Evolutionary conservation across 1,139 yeast species (phyloP).

Genomic region (Candida sanyaensis): DNA sequence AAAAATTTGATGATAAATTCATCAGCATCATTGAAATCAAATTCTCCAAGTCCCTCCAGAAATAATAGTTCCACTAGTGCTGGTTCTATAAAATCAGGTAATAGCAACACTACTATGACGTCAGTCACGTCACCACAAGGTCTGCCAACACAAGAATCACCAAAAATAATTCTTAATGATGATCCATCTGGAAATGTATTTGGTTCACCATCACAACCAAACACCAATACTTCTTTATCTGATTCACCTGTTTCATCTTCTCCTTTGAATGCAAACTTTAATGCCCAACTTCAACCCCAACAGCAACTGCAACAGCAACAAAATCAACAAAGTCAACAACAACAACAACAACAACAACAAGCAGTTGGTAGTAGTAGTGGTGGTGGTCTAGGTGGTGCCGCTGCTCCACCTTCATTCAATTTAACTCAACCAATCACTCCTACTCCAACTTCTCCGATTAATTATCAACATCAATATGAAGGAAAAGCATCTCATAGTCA

Average conservation of each 20-base stretch:
- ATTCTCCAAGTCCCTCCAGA: slow-evolving; percentile 27
- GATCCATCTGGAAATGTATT: slow-evolving; percentile 12
- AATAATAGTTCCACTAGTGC: slow-evolving; percentile 34
- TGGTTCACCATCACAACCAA: slow-evolving; percentile 13
- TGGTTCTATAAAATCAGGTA: slow-evolving; percentile 27
- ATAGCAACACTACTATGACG: slow-evolving; percentile 16
- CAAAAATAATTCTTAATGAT: slow-evolving; percentile 29
- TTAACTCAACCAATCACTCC: slow-evolving; percentile 30
- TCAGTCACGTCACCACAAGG: slow-evolving; percentile 17
- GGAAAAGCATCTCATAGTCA: slow-evolving; percentile 28
- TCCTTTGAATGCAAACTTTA: slow-evolving; percentile 1
- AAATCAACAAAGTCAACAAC: background rate
- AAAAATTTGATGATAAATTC: slow-evolving; percentile 24
- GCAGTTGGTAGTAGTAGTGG: slow-evolving; percentile 5
- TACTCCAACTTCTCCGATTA: slow-evolving; percentile 32
- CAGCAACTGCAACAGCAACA: slow-evolving; percentile 7
- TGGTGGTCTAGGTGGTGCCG: no score
- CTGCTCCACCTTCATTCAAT: slow-evolving; percentile 14
- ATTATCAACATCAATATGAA: slow-evolving; percentile 8
- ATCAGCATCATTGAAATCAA: slow-evolving; percentile 29
- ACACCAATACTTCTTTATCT: slow-evolving; percentile 6
- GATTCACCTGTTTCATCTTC: slow-evolving; percentile 3
- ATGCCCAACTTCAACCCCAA: slow-evolving; percentile 10
- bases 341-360: background rate
- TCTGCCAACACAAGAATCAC: slow-evolving; percentile 23